Percentiles rank a stretch among this genome's conserved stretches.
Conservation (phyloP, 768 basidiomycete species). For the Xerocomellus chrysenteron region DNA sequence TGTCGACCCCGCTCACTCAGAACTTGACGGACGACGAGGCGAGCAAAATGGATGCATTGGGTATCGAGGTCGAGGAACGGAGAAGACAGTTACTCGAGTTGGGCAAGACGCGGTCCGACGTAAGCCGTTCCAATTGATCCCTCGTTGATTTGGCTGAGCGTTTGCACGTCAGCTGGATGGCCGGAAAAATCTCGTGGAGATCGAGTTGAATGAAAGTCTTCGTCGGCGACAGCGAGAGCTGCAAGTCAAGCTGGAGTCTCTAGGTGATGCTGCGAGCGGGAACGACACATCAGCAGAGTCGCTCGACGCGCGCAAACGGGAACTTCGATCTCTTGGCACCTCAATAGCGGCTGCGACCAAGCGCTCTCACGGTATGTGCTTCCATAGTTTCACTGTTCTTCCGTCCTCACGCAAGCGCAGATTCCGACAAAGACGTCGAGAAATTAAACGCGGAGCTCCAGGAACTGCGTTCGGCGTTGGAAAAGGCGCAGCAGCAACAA, state of each 20-base stretch:
- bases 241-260: conserved; percentile 66
- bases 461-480: conserved; percentile 61
- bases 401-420: conserved; percentile 34
- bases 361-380: conserved; percentile 54
- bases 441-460: conserved; percentile 61
- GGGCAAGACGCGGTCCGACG: conserved; percentile 67
- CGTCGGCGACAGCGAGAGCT: conserved; percentile 79
- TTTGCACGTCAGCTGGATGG: conserved; percentile 47
- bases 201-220: conserved; percentile 90
- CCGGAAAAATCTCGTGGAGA: conserved; percentile 79
- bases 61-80: conserved; percentile 72
- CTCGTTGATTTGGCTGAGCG: not conserved
- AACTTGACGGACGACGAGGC: conserved; percentile 76
- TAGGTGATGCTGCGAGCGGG: conserved; percentile 61
- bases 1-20: conserved; percentile 71
- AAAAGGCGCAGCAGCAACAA: conserved; percentile 79
- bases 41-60: conserved; percentile 58
- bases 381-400: not conserved
- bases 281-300: conserved; percentile 61
- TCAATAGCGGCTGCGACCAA: conserved; percentile 65
- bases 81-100: conserved; percentile 71
- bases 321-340: conserved; percentile 63
- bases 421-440: conserved; percentile 72
- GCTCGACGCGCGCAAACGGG: conserved; percentile 64
- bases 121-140: conserved; percentile 33